Evolutionary conservation across 2,329 filamentous ascomycete genomes (phyloP), one percentile per base, ranked within the genome.

Genomic region (Diaporthe australafricana): DNA sequence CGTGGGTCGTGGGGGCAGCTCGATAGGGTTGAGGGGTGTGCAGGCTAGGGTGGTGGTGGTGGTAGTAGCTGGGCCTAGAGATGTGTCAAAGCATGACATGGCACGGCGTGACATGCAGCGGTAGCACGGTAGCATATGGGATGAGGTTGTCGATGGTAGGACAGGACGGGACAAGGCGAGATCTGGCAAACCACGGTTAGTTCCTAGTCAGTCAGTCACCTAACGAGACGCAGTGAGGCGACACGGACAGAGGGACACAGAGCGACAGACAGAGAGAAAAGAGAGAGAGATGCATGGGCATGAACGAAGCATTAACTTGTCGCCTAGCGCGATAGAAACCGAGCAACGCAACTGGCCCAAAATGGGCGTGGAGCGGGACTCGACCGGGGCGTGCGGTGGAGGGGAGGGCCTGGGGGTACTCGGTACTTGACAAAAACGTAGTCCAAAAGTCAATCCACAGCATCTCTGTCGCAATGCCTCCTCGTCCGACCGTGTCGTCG

Each of bases 221-320:
- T 30, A 20, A 14, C 32, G 38, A 17, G 11, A 53, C 14, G 7
- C 16, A 30, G 35, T 17, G 38, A 57, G 53, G 53, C 11, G 32
- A 14, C 22, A n/a, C 32, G 35, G 12, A 8, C 14, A 40, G 12
- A 62, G 25, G 27, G 25, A n/a, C 25, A 35, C 57, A 35, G 57
- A 4, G 30, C 16, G 42, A 47, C 32, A 16, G 42, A 35, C 57
- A 48, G 57, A 4, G 20, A 22, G 42, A 47, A 0, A 4, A 35
- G 40, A 22, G 20, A 50, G 47, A 22, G 22, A 14, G 32, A 32
- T 11, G 42, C 42, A 35, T 27, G 42, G 45, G 60, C 45, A 65
- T 65, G 60, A 35, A 65, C 32, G 60, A 50, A 65, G 60, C 45
- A 65, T 65, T 65, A 65, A 50, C 60, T 42, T 65, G 60, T 65